Conservation (phyloP, 495 filamentous ascomycete genomes). For the Neurospora africana region DNA sequence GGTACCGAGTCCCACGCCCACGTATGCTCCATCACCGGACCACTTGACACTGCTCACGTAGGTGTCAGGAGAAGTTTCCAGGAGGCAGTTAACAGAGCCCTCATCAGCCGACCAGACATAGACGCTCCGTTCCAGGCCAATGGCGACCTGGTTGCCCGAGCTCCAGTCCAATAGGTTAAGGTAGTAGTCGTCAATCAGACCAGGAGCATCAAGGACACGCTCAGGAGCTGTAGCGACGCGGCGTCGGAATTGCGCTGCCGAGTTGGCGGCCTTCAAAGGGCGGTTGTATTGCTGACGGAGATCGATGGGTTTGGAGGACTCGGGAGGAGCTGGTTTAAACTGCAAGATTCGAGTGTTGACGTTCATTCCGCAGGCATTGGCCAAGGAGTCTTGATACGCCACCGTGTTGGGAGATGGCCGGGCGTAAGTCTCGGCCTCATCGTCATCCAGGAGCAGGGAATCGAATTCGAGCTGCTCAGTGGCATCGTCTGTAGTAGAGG, state of each 20-base stretch:
- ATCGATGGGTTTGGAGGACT: constrained; percentile 96
- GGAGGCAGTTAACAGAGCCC: constrained; percentile 72
- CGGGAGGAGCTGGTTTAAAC: constrained; percentile 93
- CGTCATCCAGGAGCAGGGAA: constrained; percentile 40
- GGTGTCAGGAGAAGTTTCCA: constrained; percentile 79
- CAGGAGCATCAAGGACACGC: constrained; percentile 93
- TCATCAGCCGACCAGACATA: constrained; percentile 99
- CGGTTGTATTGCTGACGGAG: constrained; percentile 96
- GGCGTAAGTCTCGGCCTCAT: constrained; percentile 47
- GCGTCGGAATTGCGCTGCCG: constrained; percentile 74
- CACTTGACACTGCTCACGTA: constrained; percentile 98
- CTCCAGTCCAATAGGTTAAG: constrained; percentile 98
- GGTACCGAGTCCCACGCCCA: constrained; percentile 86
- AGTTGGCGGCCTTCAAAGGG: constrained; percentile 67
- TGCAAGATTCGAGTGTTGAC: constrained; percentile 93
- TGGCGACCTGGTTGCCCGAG: constrained; percentile 92
- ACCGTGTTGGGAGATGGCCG: constrained; percentile 76
- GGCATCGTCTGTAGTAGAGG: constrained; percentile 66
- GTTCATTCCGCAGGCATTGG: constrained; percentile 82
- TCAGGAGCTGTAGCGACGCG: constrained; percentile 91
- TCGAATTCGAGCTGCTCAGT: constrained; percentile 31
- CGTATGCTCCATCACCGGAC: constrained; percentile 94
- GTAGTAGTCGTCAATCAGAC: constrained; percentile 96
- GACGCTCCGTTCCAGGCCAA: constrained; percentile 90
- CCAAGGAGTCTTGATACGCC: constrained; percentile 87